These are phyloP conservation scores for Apiosordaria backusii DNA, from an alignment of 495 filamentous ascomycete species.

Conservation along the genomic window DNA sequence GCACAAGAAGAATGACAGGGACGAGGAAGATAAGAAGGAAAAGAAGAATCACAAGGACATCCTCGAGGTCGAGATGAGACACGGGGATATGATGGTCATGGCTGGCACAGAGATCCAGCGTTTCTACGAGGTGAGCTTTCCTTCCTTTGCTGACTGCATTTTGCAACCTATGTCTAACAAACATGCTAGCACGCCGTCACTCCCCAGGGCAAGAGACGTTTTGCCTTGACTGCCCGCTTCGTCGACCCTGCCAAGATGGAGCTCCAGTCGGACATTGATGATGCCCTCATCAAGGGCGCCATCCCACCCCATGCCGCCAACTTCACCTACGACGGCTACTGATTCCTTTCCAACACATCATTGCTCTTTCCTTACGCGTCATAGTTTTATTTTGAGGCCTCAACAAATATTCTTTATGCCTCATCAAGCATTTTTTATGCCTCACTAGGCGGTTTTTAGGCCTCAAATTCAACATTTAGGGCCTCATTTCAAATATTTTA, in stretches of 20 bases:
- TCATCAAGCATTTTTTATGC: too few species aligned
- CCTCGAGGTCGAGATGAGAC: conserved; percentile 49
- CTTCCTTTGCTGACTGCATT: neutral
- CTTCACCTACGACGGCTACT: conserved; percentile 29
- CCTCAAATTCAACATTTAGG: too few species aligned
- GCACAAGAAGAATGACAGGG: conserved; percentile 27
- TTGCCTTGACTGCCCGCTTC: conserved; percentile 60
- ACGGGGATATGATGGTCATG: conserved; percentile 85
- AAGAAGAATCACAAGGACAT: conserved; percentile 22
- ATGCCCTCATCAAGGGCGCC: conserved; percentile 30
- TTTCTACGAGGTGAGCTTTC: conserved; percentile 64
- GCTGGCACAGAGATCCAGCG: conserved; percentile 68
- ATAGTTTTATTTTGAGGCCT: neutral
- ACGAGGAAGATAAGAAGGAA: too few species aligned
- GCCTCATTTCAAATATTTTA: too few species aligned
- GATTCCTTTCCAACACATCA: neutral
- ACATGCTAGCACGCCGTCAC: conserved; percentile 57
- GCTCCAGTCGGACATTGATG: conserved; percentile 24
- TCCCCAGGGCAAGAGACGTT: conserved; percentile 57
- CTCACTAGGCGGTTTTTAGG: too few species aligned
- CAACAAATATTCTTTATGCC: neutral
- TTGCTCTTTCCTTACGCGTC: neutral
- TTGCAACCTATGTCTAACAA: conserved; percentile 19
- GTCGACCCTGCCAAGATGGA: conserved; percentile 47
- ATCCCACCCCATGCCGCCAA: conserved; percentile 29